Conservation (phyloP, 495 filamentous ascomycete species). For the Xylaria palmicola region DNA sequence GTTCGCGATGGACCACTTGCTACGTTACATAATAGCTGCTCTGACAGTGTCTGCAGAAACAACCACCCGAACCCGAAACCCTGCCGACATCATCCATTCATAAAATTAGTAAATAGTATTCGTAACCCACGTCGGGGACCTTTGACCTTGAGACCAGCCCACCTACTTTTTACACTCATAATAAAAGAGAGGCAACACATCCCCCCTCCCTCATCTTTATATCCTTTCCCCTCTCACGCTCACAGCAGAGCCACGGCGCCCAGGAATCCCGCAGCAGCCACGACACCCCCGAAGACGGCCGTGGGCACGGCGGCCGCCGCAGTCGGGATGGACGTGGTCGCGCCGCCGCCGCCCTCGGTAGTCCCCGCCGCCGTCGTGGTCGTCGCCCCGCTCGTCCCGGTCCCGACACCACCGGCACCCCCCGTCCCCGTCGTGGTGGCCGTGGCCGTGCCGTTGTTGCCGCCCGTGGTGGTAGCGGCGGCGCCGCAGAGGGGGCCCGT, state of each 20-base stretch:
- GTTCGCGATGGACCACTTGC: too few species aligned
- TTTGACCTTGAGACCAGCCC: too few species aligned
- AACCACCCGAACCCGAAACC: too few species aligned
- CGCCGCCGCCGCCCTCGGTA: background rate
- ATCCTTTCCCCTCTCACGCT: background rate
- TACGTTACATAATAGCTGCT: too few species aligned
- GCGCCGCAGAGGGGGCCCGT: slow-evolving; percentile 9
- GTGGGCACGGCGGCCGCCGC: slow-evolving; percentile 13
- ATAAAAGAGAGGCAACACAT: too few species aligned
- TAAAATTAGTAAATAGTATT: too few species aligned
- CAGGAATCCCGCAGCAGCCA: slow-evolving; percentile 17
- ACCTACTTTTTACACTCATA: too few species aligned
- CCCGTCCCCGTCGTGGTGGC: background rate
- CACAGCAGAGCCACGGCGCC: slow-evolving; percentile 21
- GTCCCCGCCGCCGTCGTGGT: background rate
- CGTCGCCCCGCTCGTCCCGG: background rate
- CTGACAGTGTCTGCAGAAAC: too few species aligned
- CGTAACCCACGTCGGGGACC: too few species aligned
- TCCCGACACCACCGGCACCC: background rate
- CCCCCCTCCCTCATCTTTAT: too few species aligned
- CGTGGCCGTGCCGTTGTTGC: background rate
- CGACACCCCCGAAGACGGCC: slow-evolving; percentile 12
- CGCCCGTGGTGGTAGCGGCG: background rate
- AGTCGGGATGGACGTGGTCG: background rate
- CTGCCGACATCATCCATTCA: too few species aligned